Percentiles rank a stretch among this genome's conserved stretches.
Evolutionary conservation across 2,329 filamentous ascomycete species (phyloP).

Genomic region (Aspergillus intermedius): DNA sequence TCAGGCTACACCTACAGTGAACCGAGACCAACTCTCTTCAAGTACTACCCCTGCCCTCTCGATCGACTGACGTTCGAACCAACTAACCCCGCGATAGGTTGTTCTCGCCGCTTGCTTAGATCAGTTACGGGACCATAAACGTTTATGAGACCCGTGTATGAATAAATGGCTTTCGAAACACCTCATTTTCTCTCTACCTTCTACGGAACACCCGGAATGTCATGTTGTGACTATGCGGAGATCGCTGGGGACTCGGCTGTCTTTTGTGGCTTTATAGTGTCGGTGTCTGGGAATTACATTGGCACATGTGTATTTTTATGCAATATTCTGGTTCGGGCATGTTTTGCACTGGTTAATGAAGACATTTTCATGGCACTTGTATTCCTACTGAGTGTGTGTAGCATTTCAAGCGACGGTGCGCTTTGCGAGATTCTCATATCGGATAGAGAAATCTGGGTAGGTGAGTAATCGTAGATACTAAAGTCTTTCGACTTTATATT

Average conservation of each 20-base stretch:
- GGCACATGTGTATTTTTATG: constrained; percentile 24
- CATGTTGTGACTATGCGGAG: not conserved
- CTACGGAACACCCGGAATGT: not conserved
- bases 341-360: constrained; percentile 7
- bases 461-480: too few relatives aligned
- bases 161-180: not conserved
- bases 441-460: too few relatives aligned
- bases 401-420: too few relatives aligned
- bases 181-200: not conserved
- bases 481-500: too few relatives aligned
- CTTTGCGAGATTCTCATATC: too few relatives aligned
- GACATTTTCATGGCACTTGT: not conserved
- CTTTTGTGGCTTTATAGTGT: constrained; percentile 3
- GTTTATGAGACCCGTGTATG: constrained; percentile 2
- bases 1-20: constrained; percentile 89
- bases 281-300: constrained; percentile 8
- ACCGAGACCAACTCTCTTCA: constrained; percentile 74
- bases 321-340: constrained; percentile 6
- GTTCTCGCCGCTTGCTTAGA: constrained; percentile 39
- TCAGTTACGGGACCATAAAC: not conserved
- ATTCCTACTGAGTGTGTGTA: too few relatives aligned
- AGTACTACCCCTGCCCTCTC: constrained; percentile 40
- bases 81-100: constrained; percentile 25
- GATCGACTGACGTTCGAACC: not conserved
- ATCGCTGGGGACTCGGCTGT: not conserved